A percentile compares a stretch with the other conserved stretches of the same genome.
Evolutionary conservation across 495 filamentous ascomycete genomes (phyloP).

Genomic region (Amphirosellinia nigrospora): DNA sequence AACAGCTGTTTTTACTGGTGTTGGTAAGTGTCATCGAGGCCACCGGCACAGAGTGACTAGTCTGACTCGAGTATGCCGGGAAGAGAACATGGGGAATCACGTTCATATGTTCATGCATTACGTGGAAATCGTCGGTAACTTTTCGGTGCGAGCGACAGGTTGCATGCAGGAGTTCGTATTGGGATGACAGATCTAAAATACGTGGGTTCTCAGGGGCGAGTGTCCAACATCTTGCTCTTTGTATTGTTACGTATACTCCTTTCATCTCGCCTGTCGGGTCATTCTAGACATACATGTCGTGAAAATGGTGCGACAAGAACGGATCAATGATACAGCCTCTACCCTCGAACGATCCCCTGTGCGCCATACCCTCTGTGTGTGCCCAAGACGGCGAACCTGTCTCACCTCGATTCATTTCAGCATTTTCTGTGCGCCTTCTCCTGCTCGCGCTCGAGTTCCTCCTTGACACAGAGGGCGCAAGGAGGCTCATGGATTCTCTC

Average conservation of each 20-base stretch:
- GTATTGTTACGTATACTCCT: not conserved
- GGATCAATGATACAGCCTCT: not conserved
- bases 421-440: not conserved
- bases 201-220: not conserved
- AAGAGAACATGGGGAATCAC: not conserved
- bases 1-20: not conserved
- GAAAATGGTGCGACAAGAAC: not conserved
- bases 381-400: too few species aligned
- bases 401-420: not conserved
- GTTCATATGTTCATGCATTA: not conserved
- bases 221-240: not conserved
- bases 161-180: not conserved
- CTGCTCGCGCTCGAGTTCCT: conserved; percentile 1
- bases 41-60: not conserved
- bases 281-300: conserved; percentile 1
- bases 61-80: not conserved
- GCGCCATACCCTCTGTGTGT: not conserved
- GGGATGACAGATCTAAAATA: not conserved
- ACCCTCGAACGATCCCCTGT: not conserved
- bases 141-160: not conserved
- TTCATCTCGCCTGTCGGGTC: not conserved
- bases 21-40: not conserved
- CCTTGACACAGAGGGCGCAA: conserved; percentile 17
- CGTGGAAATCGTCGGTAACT: not conserved
- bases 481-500: conserved; percentile 12